Base-by-base conservation (phyloP, 257 asterid genomes). In the Solanum gracilifrons region DNA sequence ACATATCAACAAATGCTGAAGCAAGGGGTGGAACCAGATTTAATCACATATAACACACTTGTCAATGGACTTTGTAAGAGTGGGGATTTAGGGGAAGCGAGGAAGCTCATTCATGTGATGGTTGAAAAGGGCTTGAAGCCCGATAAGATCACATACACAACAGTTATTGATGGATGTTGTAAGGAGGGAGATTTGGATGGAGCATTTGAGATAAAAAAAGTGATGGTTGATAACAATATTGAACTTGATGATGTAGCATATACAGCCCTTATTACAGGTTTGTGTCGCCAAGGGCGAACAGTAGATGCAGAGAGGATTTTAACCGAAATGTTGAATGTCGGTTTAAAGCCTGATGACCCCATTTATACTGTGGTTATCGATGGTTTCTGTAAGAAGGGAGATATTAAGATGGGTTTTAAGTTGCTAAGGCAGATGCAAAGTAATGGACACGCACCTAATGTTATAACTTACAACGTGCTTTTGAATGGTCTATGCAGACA, bases 401-500 rank as follows among this genome's bases (percentile, higher is more conserved):
- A 97, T 84, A 92, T 93, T 48, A 94, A 89, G 91, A 91, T 75
- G 87, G 99, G 95, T 41, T 93, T 93, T 66, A 89, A 89, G 90
- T 88, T 97, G 88, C 92, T 97, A 3, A 88, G 91, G 88, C 97
- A 95, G 91, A 92, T 95, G 98, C 98, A 93, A 90, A 92, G 89
- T 25, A 93, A 91, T 76, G 98, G 98, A 15, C 90, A 46, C 55
- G 62, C 68, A n/a, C 95, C 98, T 1, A 84, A 89, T 74, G 92
- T 97, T 75, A 90, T 95, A 82, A 92, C 99, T 18, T 97, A 97
- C 87, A 97, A 97, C 32, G 98, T 92, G 85, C 94, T 97, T 37
- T 90, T 97, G 92, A 91, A 93, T 85, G 99, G 99, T 39, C 91
- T 95, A 75, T 95, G 99, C 93, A 95, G 87, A 88, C 93, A 86